Evolutionary conservation across 2,329 filamentous ascomycete species (phyloP), one percentile per base, ranked within the genome.

Genomic region (Chrysoporthe austroafricana): DNA sequence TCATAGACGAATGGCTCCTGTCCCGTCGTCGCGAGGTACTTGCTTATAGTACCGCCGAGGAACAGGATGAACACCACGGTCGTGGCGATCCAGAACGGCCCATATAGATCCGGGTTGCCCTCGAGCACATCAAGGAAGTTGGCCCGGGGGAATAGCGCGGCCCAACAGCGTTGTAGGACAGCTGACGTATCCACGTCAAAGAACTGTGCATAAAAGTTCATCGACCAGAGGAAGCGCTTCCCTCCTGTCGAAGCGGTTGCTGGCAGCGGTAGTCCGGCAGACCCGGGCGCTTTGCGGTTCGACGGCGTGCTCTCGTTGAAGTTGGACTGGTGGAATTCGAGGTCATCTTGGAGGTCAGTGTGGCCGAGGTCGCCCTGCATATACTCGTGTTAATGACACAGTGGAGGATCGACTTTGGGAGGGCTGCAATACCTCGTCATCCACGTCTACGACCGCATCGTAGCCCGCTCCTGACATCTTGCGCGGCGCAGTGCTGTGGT

Each of bases 61-160:
- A 99, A 99, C 43, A 99, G 82, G 69, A 99, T 98, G 71, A 99
- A 87, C 14, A 99, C 91, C 11, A 99, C 96, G 0, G 96, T 98
- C 0, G 96, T 98, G 11, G 96, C 96, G 81, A 99, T 98, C 96
- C 96, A 99, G 77, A 98, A 94, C 1, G 96, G 96, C 0, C 95
- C 95, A 83, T 99, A 99, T 44, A 99, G 83, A 76, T 99, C 96
- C 1, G 96, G 93, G 78, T 98, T 98, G 26, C 96, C 96, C 77
- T 99, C 96, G 39, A 99, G 86, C 46, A 98, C 93, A 77, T 99
- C 96, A 71, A 99, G 90, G 81, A 99, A 99, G 83, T 97, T 97
- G 67, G 91, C 91, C 71, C 93, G 90, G 58, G 96, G 96, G 79
- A 91, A 97, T 50, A 98, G 83, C n/a, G 95, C 90, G 1, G 94